These are phyloP conservation scores for Nicotiana tomentosiformis DNA, from an alignment of 257 asterid genomes.

Conservation along the genomic window DNA sequence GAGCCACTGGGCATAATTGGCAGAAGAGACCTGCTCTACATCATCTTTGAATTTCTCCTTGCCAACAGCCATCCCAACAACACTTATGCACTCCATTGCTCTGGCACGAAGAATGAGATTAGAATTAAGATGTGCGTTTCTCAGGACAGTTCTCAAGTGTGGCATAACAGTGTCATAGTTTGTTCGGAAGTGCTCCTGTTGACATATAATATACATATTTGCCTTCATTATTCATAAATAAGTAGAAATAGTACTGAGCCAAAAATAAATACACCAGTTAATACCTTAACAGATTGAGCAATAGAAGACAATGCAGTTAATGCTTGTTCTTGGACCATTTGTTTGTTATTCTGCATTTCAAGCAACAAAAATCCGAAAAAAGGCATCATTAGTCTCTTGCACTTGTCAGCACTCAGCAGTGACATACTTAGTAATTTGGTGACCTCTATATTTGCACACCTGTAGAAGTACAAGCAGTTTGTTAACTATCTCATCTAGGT, in stretches of 20 bases:
- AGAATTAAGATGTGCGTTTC: slow-evolving; percentile 68
- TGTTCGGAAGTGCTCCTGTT: slow-evolving; percentile 68
- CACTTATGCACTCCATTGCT: slow-evolving; percentile 57
- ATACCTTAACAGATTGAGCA: slow-evolving; percentile 87
- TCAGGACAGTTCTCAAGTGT: slow-evolving; percentile 67
- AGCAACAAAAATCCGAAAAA: too few species aligned
- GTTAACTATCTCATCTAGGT: slow-evolving; percentile 73
- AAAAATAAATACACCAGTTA: slow-evolving; percentile 2
- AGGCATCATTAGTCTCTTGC: too few species aligned
- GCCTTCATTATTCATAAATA: not conserved
- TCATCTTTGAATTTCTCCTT: slow-evolving; percentile 74
- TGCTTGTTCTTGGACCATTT: slow-evolving; percentile 95
- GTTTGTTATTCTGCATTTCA: slow-evolving; percentile 30
- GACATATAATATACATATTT: slow-evolving; percentile 6
- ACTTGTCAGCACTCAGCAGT: too few species aligned
- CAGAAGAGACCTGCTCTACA: slow-evolving; percentile 54
- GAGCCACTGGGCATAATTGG: not conserved
- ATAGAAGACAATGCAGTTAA: slow-evolving; percentile 84
- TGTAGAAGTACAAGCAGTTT: slow-evolving; percentile 61
- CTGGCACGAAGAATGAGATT: slow-evolving; percentile 52
- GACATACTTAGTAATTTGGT: too few species aligned
- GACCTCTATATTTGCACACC: slow-evolving; percentile 27
- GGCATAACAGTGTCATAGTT: slow-evolving; percentile 87
- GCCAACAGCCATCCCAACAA: slow-evolving; percentile 95
- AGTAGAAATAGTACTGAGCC: not conserved